These are phyloP conservation scores for Monosporozyma solicola DNA, from an alignment of 805 yeast genomes.

Conservation along the genomic window DNA sequence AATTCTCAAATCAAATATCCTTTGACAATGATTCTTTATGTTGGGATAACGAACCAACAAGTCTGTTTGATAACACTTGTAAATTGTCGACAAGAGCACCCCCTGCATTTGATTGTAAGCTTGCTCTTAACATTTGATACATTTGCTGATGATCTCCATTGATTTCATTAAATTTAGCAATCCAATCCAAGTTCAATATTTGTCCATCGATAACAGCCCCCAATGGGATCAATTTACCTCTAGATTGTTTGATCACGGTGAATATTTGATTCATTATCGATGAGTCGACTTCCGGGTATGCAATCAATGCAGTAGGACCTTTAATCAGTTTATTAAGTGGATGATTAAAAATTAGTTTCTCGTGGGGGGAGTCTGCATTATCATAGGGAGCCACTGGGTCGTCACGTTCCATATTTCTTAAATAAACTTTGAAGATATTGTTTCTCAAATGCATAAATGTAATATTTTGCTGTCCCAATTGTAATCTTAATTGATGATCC, in stretches of 20 bases:
- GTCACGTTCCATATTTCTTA: conserved; percentile 54
- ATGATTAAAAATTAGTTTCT: conserved; percentile 36
- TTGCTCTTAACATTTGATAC: neutral
- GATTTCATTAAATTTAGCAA: conserved; percentile 42
- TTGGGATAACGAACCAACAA: neutral
- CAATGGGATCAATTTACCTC: conserved; percentile 67
- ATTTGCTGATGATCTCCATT: neutral
- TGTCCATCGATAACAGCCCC: conserved; percentile 73
- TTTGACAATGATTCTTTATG: neutral
- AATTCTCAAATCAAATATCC: neutral
- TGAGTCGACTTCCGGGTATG: conserved; percentile 67
- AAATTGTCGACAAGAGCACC: neutral
- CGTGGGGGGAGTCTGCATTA: conserved; percentile 27
- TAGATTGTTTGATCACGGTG: conserved; percentile 53
- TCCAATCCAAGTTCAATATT: conserved; percentile 41
- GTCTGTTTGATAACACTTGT: neutral
- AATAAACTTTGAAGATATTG: conserved; percentile 61
- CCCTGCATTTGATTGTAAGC: neutral
- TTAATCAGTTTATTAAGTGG: conserved; percentile 61
- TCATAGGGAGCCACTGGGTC: conserved; percentile 55
- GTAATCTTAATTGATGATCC: conserved; percentile 51
- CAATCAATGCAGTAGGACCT: conserved; percentile 82
- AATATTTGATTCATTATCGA: conserved; percentile 49
- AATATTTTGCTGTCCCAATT: conserved; percentile 58
- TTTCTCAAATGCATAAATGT: conserved; percentile 60